Base-by-base conservation (phyloP, 345 rosid species). In the Citrus australasica region DNA sequence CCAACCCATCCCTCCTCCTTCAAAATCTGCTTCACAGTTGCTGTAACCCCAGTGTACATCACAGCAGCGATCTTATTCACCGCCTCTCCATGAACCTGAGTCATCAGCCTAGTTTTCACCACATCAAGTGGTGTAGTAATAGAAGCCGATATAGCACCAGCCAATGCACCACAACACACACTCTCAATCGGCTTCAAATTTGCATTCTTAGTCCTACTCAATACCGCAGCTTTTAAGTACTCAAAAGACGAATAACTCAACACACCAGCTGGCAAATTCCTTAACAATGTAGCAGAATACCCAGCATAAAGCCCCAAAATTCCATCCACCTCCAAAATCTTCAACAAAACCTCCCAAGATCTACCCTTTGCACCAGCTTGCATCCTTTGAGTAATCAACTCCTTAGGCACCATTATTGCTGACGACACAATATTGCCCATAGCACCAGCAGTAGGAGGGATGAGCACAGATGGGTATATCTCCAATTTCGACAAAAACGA, bases 381-480 rank as follows among this genome's bases (percentile, higher is more conserved):
- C 97, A 95, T 92, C 79, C 94, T 84, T 82, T 93, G 98, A 0
- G 96, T 93, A 46, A 95, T 95, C 78, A 95, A 85, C 74, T 95
- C 99, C 77, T 92, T 93, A 0, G 98, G 98, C 56, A 95, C 97
- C 99, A 91, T 95, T 42, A 95, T 93, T 2, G 96, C 97, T 1
- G 99, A 95, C 0, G 98, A 95, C 70, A 91, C 93, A 42, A 95
- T 86, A 71, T 93, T 95, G 9, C 99, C 98, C 98, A 95, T 93
- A 1, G 97, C 99, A 16, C 99, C 99, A 13, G 96, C 98, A 11
- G 96, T 92, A 10, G 99, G 99, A 64, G 98, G 99, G 74, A 93
- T 88, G 3, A 95, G 89, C 69, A 95, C 82, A 11, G 93, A n/a
- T 21, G 98, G 98, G 80, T 79, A 92, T 4, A 76, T 85, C 24